These are phyloP conservation scores for Vigna hirtella DNA, from an alignment of 306 rosid species.

Conservation along the genomic window DNA sequence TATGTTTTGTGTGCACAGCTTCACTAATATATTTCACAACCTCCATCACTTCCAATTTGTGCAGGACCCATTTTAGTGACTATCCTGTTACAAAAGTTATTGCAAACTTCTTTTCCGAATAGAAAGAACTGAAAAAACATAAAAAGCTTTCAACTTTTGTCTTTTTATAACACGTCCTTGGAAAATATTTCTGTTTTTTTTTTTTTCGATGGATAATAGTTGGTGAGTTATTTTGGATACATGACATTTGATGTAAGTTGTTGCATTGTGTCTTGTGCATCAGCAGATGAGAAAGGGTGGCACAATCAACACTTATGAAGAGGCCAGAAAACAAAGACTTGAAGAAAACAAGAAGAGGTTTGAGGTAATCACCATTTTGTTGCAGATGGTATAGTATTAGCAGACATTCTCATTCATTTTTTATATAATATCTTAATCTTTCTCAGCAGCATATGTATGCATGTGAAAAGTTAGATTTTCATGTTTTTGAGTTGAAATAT, in stretches of 20 bases:
- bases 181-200: too few relatives aligned
- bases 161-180: background rate
- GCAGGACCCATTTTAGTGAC: background rate
- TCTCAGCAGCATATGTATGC: background rate
- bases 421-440: background rate
- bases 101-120: background rate
- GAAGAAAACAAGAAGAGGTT: constrained; percentile 75
- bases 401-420: background rate
- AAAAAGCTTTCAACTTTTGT: background rate
- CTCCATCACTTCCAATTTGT: background rate
- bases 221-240: background rate
- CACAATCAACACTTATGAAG: constrained; percentile 57
- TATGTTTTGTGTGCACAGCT: background rate
- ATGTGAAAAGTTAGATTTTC: background rate
- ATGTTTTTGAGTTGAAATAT: constrained; percentile 2
- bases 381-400: background rate
- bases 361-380: constrained; percentile 54
- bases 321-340: constrained; percentile 69
- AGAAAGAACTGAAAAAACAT: background rate
- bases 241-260: constrained; percentile 9
- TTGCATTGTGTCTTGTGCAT: background rate
- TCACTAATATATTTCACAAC: constrained; percentile 1
- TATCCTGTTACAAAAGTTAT: background rate
- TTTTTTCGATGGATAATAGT: background rate
- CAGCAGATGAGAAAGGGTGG: constrained; percentile 54